phyloP scores from a whole-genome alignment of 2,329 filamentous ascomycete species.

The Exserohilum turcica region DNA sequence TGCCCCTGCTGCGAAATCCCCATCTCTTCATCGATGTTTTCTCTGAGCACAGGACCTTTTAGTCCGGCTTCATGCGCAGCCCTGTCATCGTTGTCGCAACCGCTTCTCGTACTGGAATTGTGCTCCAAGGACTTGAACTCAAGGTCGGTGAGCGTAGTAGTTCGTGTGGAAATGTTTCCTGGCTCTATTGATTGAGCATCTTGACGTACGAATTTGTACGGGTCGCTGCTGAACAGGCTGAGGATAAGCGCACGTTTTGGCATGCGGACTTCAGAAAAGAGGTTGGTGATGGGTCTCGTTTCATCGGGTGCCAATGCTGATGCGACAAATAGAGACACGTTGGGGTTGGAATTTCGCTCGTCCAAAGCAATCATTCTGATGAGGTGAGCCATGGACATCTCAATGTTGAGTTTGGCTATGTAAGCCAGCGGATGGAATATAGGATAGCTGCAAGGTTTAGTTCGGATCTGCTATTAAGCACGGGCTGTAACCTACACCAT shows the following conservation, averaged over 20 bases:
- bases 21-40: background rate
- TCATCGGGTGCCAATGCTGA: constrained; percentile 4
- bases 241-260: constrained; percentile 14
- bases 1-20: background rate
- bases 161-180: constrained; percentile 16
- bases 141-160: background rate
- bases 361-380: constrained; percentile 40
- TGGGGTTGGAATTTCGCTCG: constrained; percentile 4
- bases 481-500: constrained; percentile 39
- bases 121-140: background rate
- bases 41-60: too few relatives aligned
- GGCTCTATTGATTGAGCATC: constrained; percentile 8
- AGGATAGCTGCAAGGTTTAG: constrained; percentile 43
- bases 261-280: constrained; percentile 8
- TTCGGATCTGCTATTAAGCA: background rate
- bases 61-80: background rate
- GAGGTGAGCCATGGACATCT: constrained; percentile 46
- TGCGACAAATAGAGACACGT: background rate
- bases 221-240: constrained; percentile 12
- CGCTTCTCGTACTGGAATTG: background rate
- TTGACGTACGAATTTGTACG: background rate
- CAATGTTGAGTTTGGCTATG: constrained; percentile 53
- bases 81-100: background rate
- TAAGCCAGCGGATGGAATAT: constrained; percentile 56
- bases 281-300: background rate